phyloP scores from a whole-genome alignment of 148 eudicot species.

The Vaccinium myrtillus region DNA sequence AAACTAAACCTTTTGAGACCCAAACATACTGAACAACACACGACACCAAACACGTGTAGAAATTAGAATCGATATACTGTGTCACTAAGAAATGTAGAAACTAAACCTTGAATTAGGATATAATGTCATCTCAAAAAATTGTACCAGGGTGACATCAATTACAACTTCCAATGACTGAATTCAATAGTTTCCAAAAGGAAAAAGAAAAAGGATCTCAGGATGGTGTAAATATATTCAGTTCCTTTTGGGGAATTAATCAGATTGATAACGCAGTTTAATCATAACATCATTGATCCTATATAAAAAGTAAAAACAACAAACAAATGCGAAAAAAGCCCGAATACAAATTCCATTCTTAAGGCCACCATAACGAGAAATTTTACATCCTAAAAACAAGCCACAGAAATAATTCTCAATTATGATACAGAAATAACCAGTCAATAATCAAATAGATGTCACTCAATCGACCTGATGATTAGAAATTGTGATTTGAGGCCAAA shows the following conservation, averaged over 20 bases:
- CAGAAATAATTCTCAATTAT: neutral
- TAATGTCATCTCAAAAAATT: neutral
- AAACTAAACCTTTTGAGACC: neutral
- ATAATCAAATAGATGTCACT: neutral
- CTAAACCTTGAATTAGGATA: neutral
- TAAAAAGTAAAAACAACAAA: neutral
- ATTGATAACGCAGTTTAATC: conserved; percentile 13
- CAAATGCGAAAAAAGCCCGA: neutral
- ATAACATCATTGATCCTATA: conserved; percentile 19
- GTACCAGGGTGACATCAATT: neutral
- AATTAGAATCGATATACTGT: no score
- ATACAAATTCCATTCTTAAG: neutral
- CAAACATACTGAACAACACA: neutral
- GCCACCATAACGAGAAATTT: neutral
- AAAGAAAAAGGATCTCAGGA: conserved; percentile 11
- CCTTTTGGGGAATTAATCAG: conserved; percentile 9
- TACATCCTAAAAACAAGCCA: neutral
- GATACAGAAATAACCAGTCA: neutral
- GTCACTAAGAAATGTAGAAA: neutral
- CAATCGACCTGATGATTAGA: neutral
- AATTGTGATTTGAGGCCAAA: neutral
- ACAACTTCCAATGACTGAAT: no score
- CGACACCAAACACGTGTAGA: no score
- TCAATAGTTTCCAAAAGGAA: no score
- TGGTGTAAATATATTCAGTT: conserved; percentile 8